phyloP scores from a whole-genome alignment of 2,329 filamentous ascomycete genomes.

The Hansfordia pulvinata region DNA sequence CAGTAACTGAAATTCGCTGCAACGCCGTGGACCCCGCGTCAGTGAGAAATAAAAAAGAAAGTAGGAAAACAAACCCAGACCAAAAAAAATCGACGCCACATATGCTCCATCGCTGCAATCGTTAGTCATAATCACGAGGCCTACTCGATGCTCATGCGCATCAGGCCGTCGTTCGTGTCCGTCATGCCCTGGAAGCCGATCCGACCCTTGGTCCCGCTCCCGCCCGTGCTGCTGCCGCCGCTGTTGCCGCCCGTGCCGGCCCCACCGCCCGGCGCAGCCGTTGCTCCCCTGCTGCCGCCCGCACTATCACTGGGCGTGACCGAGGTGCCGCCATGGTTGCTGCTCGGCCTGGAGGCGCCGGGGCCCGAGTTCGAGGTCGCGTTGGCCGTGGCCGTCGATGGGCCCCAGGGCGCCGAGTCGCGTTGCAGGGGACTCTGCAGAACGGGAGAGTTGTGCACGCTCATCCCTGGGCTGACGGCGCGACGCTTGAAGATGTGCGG shows the following conservation, averaged over 20 bases:
- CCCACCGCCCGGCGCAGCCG: no score
- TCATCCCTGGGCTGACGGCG: conserved; percentile 84
- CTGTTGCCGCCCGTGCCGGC: conserved; percentile 17
- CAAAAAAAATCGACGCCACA: no score
- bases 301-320: conserved; percentile 8
- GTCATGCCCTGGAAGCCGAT: conserved; percentile 86
- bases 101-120: no score
- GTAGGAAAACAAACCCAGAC: no score
- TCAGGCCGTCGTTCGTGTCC: conserved; percentile 87
- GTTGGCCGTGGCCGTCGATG: no score
- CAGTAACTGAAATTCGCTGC: no score
- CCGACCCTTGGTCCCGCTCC: conserved; percentile 34
- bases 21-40: no score
- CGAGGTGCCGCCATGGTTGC: conserved; percentile 30
- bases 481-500: conserved; percentile 78
- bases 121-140: no score
- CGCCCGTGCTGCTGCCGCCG: conserved; percentile 3
- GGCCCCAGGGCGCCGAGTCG: conserved; percentile 59
- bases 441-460: conserved; percentile 78
- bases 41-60: no score
- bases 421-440: conserved; percentile 72
- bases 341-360: conserved; percentile 44
- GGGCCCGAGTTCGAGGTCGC: no score
- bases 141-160: conserved; percentile 94
- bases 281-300: conserved; percentile 4